Conservation (phyloP, 176 grass and related monocot species). For the Miscanthus lutarioriparius region DNA sequence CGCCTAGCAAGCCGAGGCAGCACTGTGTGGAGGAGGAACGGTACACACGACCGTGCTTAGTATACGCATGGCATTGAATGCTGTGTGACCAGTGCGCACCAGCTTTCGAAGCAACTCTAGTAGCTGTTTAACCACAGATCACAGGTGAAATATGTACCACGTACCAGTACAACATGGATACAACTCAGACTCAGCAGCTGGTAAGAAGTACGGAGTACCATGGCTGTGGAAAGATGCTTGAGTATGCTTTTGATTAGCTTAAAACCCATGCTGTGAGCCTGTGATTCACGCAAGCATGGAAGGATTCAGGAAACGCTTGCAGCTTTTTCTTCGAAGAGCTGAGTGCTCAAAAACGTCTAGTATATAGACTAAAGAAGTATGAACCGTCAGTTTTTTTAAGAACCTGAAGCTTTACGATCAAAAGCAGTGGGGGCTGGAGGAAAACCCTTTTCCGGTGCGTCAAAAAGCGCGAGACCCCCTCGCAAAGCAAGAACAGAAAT, state of each 20-base stretch:
- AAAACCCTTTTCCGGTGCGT: constrained; percentile 1
- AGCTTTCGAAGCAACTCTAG: neutral
- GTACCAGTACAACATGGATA: neutral
- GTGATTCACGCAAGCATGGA: neutral
- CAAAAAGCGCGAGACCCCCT: neutral
- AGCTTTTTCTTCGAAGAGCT: neutral
- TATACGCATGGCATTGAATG: constrained; percentile 21
- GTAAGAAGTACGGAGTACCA: too few species aligned
- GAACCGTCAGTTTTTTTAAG: neutral
- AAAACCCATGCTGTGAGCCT: constrained; percentile 26
- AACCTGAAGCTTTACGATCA: constrained; percentile 22
- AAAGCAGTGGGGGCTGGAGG: neutral
- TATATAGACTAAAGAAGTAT: constrained; percentile 2
- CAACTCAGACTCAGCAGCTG: neutral
- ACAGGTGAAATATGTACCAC: too few species aligned
- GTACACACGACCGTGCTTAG: neutral
- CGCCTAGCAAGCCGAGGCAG: constrained; percentile 22
- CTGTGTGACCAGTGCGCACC: neutral
- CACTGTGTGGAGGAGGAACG: neutral
- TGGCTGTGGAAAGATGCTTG: neutral
- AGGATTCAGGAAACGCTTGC: neutral
- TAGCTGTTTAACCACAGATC: too few species aligned
- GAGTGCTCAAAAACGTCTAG: neutral
- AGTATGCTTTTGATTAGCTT: constrained; percentile 1
- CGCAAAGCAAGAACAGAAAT: constrained; percentile 33